phyloP scores from a whole-genome alignment of 306 rosid genomes.

The Aeschynomene evenia region DNA sequence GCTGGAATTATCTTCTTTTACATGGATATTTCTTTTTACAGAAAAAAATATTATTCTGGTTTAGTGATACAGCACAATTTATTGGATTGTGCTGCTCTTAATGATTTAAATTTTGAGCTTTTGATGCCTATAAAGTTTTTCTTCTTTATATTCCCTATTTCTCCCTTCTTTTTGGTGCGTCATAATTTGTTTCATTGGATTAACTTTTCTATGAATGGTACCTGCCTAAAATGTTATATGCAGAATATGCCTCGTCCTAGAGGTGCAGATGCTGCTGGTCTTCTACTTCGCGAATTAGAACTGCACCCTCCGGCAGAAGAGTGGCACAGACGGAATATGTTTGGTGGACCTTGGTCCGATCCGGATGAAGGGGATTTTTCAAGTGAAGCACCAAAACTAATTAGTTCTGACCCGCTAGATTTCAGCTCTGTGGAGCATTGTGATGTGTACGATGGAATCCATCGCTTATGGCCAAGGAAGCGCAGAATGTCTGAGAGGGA shows the following conservation, averaged over 20 bases:
- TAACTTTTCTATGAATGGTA: background rate
- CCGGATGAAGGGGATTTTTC: constrained; percentile 57
- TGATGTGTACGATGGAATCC: constrained; percentile 60
- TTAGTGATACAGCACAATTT: constrained; percentile 4
- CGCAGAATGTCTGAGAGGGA: constrained; percentile 99
- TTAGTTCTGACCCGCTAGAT: constrained; percentile 64
- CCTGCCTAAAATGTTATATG: constrained; percentile 15
- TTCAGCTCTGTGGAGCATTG: constrained; percentile 58
- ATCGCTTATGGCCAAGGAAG: constrained; percentile 91
- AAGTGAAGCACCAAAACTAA: constrained; percentile 64
- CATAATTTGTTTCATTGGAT: background rate
- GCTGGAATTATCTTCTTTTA: background rate
- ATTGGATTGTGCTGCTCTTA: constrained; percentile 1
- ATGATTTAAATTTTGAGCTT: constrained; percentile 10
- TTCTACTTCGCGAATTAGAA: constrained; percentile 90
- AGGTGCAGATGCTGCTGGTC: constrained; percentile 99
- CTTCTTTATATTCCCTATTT: background rate
- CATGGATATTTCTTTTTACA: background rate
- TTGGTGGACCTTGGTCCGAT: constrained; percentile 96
- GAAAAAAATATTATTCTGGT: constrained; percentile 8
- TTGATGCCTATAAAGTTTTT: constrained; percentile 2
- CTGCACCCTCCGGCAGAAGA: constrained; percentile 99
- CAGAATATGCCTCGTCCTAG: constrained; percentile 99
- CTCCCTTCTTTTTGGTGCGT: background rate
- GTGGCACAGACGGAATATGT: constrained; percentile 98